Evolutionary conservation across 305 asterid species (phyloP), one percentile per base, ranked within the genome.

Genomic region (Fraxinus xanthoxyloides): DNA sequence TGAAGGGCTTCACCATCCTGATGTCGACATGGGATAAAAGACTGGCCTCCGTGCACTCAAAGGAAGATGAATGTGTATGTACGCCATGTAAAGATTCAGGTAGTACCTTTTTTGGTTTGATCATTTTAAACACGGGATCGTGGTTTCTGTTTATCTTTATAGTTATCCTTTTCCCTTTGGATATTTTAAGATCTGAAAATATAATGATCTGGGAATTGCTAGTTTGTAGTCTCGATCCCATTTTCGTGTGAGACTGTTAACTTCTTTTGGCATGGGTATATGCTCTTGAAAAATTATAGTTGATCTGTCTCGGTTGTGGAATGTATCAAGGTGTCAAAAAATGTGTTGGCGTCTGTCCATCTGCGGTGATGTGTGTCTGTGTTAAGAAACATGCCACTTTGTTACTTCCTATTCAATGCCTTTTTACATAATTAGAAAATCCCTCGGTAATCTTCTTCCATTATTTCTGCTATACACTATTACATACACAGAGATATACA

Each of bases 1-100:
- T 34, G 90, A 89, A 78, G 93, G 80, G 54, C 87, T 87, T 74
- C 74, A 74, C 74, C 81, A 92, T 79, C 91, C 93, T 35, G 89
- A 89, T 82, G 84, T 59, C 12, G 81, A 85, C 81, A 88, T 91
- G 97, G 81, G 85, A 30, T 88, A 51, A 7, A 13, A 75, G 40
- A 23, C 2, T 79, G 61, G 7, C 91, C 92, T 56, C 89, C 69
- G 7, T 19, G 69, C 69, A 59, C 69, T 21, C 69, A 21, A 23
- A 15, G 19, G 69, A 77, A 79, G 76, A 28, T 34, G 77, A 35
- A 72, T 75, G 51, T 38, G 46, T 1, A 38, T 77, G 87, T 82
- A 82, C 83, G 78, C 54, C 79, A 83, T 30, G 88, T 87, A 87
- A 61, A 83, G 36, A 69, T 83, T 48, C 75, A 51, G 56, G 75